Evolutionary conservation across 495 filamentous ascomycete genomes (phyloP), one percentile per base, ranked within the genome.

Genomic region (Collariella sp.): DNA sequence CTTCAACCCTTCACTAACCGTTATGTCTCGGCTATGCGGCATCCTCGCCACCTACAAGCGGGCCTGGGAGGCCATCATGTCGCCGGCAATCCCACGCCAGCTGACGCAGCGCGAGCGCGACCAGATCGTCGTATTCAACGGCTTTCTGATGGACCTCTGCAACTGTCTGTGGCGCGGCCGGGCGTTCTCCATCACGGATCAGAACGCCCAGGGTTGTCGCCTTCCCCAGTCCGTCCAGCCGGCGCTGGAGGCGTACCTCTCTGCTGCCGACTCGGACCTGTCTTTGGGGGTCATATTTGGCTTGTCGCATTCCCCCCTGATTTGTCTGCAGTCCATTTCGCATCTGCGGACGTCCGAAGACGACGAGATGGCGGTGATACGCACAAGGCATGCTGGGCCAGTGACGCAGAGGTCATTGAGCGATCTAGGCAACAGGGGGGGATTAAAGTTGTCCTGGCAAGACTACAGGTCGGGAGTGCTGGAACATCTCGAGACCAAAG

Each of bases 131-230:
- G 73, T 78, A 19, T 91, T 93, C 71, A 96, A 96, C 66, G 85
- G 85, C 9, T 89, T 85, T 61, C 76, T 95, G 29, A 93, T 93
- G 85, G 90, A 96, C 62, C 77, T 89, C 38, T 93, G 87, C 72
- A 94, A 96, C 61, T 79, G 87, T 42, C 59, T 95, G 13, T 94
- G 90, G 88, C 80, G 87, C 18, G 83, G 82, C 19, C 83, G 85
- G 13, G 89, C 85, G 0, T 82, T 96, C 31, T 81, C 82, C 39
- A 70, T 67, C 2, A 72, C 78, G 10, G 87, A 93, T 56, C 65
- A 75, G 12, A 88, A 89, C 65, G 81, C 89, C 3, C 71, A 82
- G 24, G 88, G 85, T 15, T 91, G 89, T 56, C 69, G 85, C n/a
- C 66, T 89, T 15, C 74, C 82, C 0, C 45, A 62, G 15, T n/a